Evolutionary conservation across 805 yeast species (phyloP).

Genomic region (Geotrichum ghanense): DNA sequence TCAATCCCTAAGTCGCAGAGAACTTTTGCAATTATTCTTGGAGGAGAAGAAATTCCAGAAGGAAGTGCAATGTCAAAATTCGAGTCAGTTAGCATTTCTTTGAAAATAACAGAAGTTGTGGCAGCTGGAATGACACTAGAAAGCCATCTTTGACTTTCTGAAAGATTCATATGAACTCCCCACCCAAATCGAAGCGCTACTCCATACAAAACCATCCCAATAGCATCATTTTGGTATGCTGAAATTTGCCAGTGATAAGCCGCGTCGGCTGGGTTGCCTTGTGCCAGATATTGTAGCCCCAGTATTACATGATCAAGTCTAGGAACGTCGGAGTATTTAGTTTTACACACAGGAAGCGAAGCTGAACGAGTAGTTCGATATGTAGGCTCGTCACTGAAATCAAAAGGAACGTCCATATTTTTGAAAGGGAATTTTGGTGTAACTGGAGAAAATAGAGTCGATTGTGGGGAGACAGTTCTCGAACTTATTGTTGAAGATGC

Average conservation of each 20-base stretch:
- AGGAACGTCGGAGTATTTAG: background rate
- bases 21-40: constrained; percentile 15
- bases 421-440: background rate
- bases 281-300: constrained; percentile 32
- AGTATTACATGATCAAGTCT: constrained; percentile 20
- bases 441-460: background rate
- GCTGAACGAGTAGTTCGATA: background rate
- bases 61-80: background rate
- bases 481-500: no score
- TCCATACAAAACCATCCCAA: constrained; percentile 63
- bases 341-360: background rate
- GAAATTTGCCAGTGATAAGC: constrained; percentile 56
- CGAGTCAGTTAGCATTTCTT: background rate
- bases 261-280: constrained; percentile 56
- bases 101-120: background rate
- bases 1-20: constrained; percentile 52
- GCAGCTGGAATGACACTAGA: constrained; percentile 33
- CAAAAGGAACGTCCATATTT: background rate
- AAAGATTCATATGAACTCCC: constrained; percentile 48
- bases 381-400: background rate
- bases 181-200: constrained; percentile 56
- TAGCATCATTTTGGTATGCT: constrained; percentile 46
- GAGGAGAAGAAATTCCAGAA: constrained; percentile 10
- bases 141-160: constrained; percentile 48
- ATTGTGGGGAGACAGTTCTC: background rate